Base-by-base conservation (phyloP, 306 rosid genomes). In the Cucumis cinereus region DNA sequence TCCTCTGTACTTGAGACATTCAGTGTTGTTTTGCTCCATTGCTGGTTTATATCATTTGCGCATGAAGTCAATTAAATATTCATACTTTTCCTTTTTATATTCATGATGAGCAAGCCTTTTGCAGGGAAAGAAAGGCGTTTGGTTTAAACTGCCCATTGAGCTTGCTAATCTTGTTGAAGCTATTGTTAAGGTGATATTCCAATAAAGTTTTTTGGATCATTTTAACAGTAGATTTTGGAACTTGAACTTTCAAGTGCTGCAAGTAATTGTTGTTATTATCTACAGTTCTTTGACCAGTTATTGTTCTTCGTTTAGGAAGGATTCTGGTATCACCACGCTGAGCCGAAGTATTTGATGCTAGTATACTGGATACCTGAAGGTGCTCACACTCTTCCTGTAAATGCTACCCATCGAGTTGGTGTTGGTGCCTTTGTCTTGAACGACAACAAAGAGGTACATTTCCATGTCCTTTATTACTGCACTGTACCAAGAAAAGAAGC, bases 271-370 rank as follows among this genome's bases (percentile, higher is more conserved):
- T 24, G 13, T 22, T 13, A 23, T 24, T 70, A 8, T 45, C 4
- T 49, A 49, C 8, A 3, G 12, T 71, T 71, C 24, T 69, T 69
- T 69, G 35, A 69, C 17, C 56, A 20, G 22, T 45, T 30, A 22
- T 20, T 23, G 10, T 49, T n/a, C 38, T 49, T 49, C 11, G 4
- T 45, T 77, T 85, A 91, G 98, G 90, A 91, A 78, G 97, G 96
- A 17, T 93, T 93, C 77, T 87, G 89, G 92, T 91, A 85, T 79
- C 96, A 93, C 85, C 96, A 93, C 70, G 98, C 97, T 1, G 97
- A 92, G 85, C 90, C 96, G 50, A 81, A 86, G 15, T 89, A 91
- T 81, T 79, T 91, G 81, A 94, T 94, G 95, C 90, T 94, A 15
- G 90, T 91, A 8, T 79, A 81, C 71, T 94, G 99, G 99, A 87